These are phyloP conservation scores for Drechslera avenae DNA, from an alignment of 2,329 filamentous ascomycete genomes.

Conservation along the genomic window DNA sequence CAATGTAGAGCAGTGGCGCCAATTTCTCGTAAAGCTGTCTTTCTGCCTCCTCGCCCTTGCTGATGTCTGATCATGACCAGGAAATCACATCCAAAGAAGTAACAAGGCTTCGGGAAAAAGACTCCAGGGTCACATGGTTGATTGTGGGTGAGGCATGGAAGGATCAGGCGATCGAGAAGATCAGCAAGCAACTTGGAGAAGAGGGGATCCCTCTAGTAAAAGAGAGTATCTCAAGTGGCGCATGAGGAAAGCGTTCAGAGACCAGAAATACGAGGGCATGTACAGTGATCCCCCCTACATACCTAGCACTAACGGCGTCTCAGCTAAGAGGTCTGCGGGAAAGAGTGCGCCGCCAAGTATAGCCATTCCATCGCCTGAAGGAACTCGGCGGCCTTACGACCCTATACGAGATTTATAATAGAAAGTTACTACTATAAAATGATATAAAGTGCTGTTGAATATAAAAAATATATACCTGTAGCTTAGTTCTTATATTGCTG, in stretches of 20 bases:
- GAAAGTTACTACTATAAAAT: not conserved
- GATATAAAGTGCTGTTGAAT: not conserved
- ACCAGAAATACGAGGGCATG: not conserved
- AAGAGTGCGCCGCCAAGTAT: not conserved
- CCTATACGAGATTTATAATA: not conserved
- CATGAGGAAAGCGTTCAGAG: not conserved
- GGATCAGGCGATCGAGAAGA: not conserved
- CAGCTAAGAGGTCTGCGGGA: not conserved
- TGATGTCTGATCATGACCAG: not conserved
- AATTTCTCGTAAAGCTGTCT: not conserved
- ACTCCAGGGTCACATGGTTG: not conserved
- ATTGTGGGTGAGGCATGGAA: not conserved
- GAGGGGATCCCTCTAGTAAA: not conserved
- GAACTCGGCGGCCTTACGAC: not conserved
- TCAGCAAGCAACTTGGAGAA: not conserved
- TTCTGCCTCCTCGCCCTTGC: not conserved
- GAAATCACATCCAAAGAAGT: not conserved
- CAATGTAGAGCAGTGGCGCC: not conserved
- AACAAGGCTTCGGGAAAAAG: not conserved
- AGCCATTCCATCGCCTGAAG: not conserved
- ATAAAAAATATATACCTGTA: too few relatives aligned
- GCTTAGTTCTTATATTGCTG: too few relatives aligned
- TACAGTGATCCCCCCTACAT: not conserved
- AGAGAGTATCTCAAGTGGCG: not conserved
- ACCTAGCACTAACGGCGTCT: not conserved